A percentile compares a stretch with the other conserved stretches of the same genome.
Evolutionary conservation across 208 protist genomes (phyloP).

Genomic region (Leishmania gerbilli): DNA sequence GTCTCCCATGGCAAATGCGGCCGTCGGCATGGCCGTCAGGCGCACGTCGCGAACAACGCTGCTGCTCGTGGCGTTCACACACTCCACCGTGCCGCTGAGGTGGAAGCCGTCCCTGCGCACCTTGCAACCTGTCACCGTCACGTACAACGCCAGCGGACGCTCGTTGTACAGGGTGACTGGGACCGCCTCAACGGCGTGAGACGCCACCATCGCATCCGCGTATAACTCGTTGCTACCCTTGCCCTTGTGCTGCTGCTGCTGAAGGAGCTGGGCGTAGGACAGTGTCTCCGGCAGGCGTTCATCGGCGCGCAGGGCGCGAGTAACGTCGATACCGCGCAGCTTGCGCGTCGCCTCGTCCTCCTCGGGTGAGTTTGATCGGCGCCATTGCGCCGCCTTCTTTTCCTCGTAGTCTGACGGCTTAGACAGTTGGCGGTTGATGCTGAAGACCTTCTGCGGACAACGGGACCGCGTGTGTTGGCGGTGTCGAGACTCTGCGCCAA

Average conservation of each 20-base stretch:
- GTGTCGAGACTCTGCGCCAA: constrained; percentile 1
- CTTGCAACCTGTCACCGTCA: constrained; percentile 45
- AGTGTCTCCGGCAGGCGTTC: constrained; percentile 70
- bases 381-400: constrained; percentile 11
- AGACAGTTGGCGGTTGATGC: constrained; percentile 68
- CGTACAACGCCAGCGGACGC: constrained; percentile 35
- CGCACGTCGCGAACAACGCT: constrained; percentile 23
- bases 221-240: background rate
- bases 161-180: constrained; percentile 49
- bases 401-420: constrained; percentile 54
- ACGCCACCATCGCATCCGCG: constrained; percentile 12
- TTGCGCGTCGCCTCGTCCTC: constrained; percentile 80
- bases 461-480: background rate
- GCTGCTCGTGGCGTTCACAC: constrained; percentile 47
- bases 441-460: constrained; percentile 33
- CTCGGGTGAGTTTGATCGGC: constrained; percentile 34
- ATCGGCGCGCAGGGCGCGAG: constrained; percentile 50
- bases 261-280: constrained; percentile 54
- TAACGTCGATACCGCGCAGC: constrained; percentile 83
- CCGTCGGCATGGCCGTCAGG: constrained; percentile 18
- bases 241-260: constrained; percentile 9
- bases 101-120: constrained; percentile 44
- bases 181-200: constrained; percentile 15
- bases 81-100: constrained; percentile 37
- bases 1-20: constrained; percentile 14